These are phyloP conservation scores for Pseudogymnoascus sp. DNA, from an alignment of 2,329 filamentous ascomycete species.

Conservation along the genomic window DNA sequence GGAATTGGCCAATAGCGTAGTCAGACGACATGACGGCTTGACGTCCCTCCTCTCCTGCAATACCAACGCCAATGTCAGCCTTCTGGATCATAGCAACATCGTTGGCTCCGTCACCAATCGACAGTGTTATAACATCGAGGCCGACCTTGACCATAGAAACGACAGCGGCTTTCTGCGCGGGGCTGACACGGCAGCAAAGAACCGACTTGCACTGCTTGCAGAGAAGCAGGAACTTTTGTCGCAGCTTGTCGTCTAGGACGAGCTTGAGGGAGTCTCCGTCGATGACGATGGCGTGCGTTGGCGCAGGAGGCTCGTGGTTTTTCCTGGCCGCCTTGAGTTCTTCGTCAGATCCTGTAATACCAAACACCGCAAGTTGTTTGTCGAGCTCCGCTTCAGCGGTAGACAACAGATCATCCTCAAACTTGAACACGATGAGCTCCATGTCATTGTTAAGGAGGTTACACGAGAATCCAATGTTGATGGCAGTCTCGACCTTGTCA, in stretches of 20 bases:
- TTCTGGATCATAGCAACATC: conserved; percentile 98
- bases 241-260: conserved; percentile 70
- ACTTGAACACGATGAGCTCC: conserved; percentile 86
- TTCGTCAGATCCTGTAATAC: conserved; percentile 73
- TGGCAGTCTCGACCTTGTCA: conserved; percentile 97
- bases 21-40: conserved; percentile 95
- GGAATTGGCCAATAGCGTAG: conserved; percentile 90
- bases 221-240: conserved; percentile 85
- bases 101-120: conserved; percentile 88
- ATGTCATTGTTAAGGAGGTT: conserved; percentile 96
- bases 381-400: conserved; percentile 59
- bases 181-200: conserved; percentile 93
- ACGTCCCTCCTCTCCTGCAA: conserved; percentile 83
- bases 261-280: conserved; percentile 89
- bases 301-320: conserved; percentile 75
- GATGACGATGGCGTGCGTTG: conserved; percentile 88
- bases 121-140: conserved; percentile 90
- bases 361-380: conserved; percentile 61
- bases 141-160: conserved; percentile 92
- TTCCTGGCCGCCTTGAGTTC: conserved; percentile 71
- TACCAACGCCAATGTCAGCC: conserved; percentile 88
- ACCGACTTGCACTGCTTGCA: conserved; percentile 97
- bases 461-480: conserved; percentile 99
- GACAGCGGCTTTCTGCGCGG: conserved; percentile 93
- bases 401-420: conserved; percentile 62